Base-by-base conservation (phyloP, 2,329 filamentous ascomycete genomes). In the Calonectria montana region DNA sequence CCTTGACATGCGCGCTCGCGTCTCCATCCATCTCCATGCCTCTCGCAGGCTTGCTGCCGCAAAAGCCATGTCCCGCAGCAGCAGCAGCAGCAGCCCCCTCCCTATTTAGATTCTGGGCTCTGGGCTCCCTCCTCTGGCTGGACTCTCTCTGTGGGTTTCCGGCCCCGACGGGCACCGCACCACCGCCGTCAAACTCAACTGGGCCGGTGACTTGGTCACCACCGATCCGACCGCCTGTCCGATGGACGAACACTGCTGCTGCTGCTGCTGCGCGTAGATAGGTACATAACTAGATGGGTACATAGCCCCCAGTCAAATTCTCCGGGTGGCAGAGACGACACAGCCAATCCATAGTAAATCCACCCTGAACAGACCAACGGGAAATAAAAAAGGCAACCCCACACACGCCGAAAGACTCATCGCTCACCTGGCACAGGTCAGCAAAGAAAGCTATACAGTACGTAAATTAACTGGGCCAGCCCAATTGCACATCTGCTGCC, bases 41-140 rank as follows among this genome's bases (percentile, higher is more conserved):
- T 72, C 53, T 65, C 43, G 48, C 70, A 45, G 67, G 35, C 74
- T 76, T 21, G 66, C 57, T 77, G 77, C 76, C 66, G 45, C 43
- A 41, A 12, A 12, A 25, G 8, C 43, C 31, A 76, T 50, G 77
- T 78, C 69, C 65, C 69, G 67, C 70, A 64, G 55, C 53, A 35
- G 31, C 31, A 35, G 31, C 9, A 31, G 29, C 43, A 47, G 18
- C 41, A 15, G 21, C 35, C 45, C 29, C 37, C 47, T 48, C 41
- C 64, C 59, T 37, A 23, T 43, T 3, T 25, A n/a, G 21, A 16
- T 69, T 67, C 64, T 23, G 39, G 8, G 21, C 9, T 25, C 13
- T 21, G 4, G 12, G 23, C 5, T 7, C 12, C 16, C 15, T 10
- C 10, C 8, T n/a, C n/a, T n/a, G n/a, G n/a, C n/a, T n/a, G n/a